phyloP scores from a whole-genome alignment of 176 grass and related monocot species.

The Oryza rufipogon region DNA sequence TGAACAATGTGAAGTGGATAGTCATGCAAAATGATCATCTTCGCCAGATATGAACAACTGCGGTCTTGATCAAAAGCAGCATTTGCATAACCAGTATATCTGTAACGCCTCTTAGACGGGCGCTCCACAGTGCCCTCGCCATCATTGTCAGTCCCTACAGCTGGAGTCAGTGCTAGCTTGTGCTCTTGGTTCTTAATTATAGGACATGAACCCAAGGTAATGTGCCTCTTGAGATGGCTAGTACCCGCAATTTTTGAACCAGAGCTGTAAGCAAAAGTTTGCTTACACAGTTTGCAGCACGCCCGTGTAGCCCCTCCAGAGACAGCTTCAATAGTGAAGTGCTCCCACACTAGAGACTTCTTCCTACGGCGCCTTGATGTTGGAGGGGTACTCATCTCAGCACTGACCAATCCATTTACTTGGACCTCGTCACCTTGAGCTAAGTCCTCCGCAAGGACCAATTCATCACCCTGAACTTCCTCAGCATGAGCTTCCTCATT shows the following conservation, averaged over 20 bases:
- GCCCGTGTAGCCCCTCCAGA: constrained; percentile 59
- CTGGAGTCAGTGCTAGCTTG: constrained; percentile 25
- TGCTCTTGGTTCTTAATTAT: constrained; percentile 52
- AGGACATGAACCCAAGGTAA: constrained; percentile 69
- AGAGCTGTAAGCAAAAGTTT: constrained; percentile 66
- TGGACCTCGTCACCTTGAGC: constrained; percentile 25
- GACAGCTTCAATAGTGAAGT: constrained; percentile 64
- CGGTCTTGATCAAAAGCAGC: constrained; percentile 57
- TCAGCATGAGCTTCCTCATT: constrained; percentile 28
- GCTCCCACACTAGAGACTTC: constrained; percentile 68
- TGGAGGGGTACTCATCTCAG: constrained; percentile 33
- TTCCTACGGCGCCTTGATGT: constrained; percentile 50
- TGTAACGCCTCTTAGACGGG: constrained; percentile 62
- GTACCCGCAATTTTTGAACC: constrained; percentile 70
- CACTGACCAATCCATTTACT: constrained; percentile 28
- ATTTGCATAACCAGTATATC: constrained; percentile 56
- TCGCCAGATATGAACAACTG: constrained; percentile 48
- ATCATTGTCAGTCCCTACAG: constrained; percentile 31
- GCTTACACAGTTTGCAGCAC: constrained; percentile 77
- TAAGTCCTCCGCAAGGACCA: constrained; percentile 16
- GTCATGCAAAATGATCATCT: constrained; percentile 66
- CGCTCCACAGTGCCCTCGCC: constrained; percentile 34
- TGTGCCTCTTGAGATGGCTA: constrained; percentile 77
- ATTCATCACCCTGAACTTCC: constrained; percentile 18
- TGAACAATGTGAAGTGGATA: constrained; percentile 73